Evolutionary conservation across 192 early-diverging fungal species (phyloP), one percentile per base, ranked within the genome.

Genomic region (Phlyctochytrium arcticum): DNA sequence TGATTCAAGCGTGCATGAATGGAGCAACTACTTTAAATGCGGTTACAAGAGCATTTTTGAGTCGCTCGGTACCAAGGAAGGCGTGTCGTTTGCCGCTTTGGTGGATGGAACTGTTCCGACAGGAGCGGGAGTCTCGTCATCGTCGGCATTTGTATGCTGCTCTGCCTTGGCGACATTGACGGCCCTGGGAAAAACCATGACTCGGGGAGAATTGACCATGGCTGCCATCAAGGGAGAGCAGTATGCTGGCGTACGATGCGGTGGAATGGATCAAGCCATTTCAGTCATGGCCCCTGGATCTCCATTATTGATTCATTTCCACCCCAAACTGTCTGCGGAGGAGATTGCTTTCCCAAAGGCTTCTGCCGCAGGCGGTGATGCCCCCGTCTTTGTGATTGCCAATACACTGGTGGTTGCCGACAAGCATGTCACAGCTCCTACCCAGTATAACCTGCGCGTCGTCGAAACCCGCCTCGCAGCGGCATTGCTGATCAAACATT

Each of bases 11-110:
- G 62, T 74, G 6, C 84, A 86, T 56, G 86, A 89, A 53, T 97
- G 94, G 94, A 81, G 80, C 57, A 94, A 92, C 74, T 97, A 97
- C 77, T 94, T 94, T 73, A 87, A 89, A 75, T 92, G 92, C 69
- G 92, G 91, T 6, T 94, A 93, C 77, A 90, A 89, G 75, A 86
- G 86, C 49, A 70, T 87, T 23, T 59, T 89, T 23, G 81, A 88
- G 59, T 62, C 76, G n/a, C 53, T 79, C 9, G 46, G 55, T 23
- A 44, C 79, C 8, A 59, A 72, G 6, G 49, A 69, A 3, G 74
- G 83, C 27, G 85, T 80, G 61, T 81, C 85, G 19, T 83, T 93
- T 77, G 62, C 75, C 33, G 79, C 86, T 50, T 62, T 97, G 70
- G 72, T 93, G 19, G 85, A 89, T 65, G 90, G 93, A 21, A 89